Percentiles rank a stretch among this genome's conserved stretches.
Conservation (phyloP, 148 eudicot genomes). For the Arctostaphylos glauca region DNA sequence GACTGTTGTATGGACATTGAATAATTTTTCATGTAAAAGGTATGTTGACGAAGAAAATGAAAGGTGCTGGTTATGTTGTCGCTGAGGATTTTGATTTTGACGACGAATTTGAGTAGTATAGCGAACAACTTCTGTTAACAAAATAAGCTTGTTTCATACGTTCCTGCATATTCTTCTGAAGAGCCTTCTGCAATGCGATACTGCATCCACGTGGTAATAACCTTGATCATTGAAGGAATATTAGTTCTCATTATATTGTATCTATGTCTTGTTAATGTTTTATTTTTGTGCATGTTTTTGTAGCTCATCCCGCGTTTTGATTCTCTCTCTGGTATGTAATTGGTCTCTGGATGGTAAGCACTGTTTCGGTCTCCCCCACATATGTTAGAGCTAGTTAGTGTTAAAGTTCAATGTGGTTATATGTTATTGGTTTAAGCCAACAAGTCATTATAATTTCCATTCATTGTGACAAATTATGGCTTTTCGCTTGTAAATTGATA, state of each 20-base stretch:
- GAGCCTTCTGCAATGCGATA: not conserved
- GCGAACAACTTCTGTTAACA: not conserved
- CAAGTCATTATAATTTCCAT: not conserved
- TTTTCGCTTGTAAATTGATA: too few species aligned
- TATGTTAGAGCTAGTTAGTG: slow-evolving; percentile 5
- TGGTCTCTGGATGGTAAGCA: not conserved
- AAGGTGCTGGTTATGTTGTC: slow-evolving; percentile 46
- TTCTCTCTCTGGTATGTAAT: not conserved
- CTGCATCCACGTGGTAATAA: not conserved
- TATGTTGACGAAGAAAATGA: slow-evolving; percentile 50
- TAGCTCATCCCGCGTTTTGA: not conserved
- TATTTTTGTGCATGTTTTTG: not conserved
- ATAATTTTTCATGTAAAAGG: too few species aligned
- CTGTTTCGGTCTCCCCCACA: not conserved
- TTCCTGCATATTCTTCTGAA: not conserved
- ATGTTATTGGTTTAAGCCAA: not conserved
- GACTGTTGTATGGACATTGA: too few species aligned
- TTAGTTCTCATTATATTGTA: not conserved
- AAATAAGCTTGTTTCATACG: not conserved
- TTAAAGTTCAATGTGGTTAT: not conserved
- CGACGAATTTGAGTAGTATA: slow-evolving; percentile 29
- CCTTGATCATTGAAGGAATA: not conserved
- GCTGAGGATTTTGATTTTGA: slow-evolving; percentile 28
- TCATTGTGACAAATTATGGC: not conserved
- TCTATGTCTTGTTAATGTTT: not conserved